These are phyloP conservation scores for Lagerstroemia speciosa DNA, from an alignment of 345 rosid genomes.

Conservation along the genomic window DNA sequence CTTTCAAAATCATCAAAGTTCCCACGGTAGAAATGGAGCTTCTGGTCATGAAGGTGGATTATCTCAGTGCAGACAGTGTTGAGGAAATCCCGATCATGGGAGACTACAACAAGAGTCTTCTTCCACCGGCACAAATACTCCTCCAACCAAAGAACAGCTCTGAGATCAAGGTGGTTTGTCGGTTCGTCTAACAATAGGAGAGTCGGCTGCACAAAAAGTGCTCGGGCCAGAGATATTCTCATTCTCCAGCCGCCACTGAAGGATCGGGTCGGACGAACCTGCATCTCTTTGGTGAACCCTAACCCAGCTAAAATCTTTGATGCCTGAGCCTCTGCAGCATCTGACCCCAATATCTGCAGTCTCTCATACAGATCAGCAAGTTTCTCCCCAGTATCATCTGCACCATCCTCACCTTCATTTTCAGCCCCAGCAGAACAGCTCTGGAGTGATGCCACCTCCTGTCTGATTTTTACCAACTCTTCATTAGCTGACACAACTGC, in stretches of 20 bases:
- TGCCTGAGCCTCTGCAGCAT: slow-evolving; percentile 94
- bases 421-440: slow-evolving; percentile 25
- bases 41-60: slow-evolving; percentile 79
- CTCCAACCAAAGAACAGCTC: slow-evolving; percentile 95
- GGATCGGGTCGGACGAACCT: slow-evolving; percentile 61
- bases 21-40: slow-evolving; percentile 78
- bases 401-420: slow-evolving; percentile 29
- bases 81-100: slow-evolving; percentile 93
- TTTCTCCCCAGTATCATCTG: slow-evolving; percentile 71
- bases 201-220: slow-evolving; percentile 92
- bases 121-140: slow-evolving; percentile 88
- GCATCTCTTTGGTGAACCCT: slow-evolving; percentile 91
- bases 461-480: slow-evolving; percentile 57
- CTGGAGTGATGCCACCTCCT: slow-evolving; percentile 59
- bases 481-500: slow-evolving; percentile 94
- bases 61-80: slow-evolving; percentile 85
- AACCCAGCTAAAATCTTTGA: slow-evolving; percentile 93
- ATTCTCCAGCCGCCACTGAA: slow-evolving; percentile 99
- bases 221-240: slow-evolving; percentile 93
- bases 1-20: slow-evolving; percentile 73
- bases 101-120: slow-evolving; percentile 88
- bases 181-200: slow-evolving; percentile 88
- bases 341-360: slow-evolving; percentile 79
- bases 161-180: slow-evolving; percentile 91
- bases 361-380: slow-evolving; percentile 77